Conservation (phyloP, 208 protist genomes). For the Wallacemonas collosoma region DNA sequence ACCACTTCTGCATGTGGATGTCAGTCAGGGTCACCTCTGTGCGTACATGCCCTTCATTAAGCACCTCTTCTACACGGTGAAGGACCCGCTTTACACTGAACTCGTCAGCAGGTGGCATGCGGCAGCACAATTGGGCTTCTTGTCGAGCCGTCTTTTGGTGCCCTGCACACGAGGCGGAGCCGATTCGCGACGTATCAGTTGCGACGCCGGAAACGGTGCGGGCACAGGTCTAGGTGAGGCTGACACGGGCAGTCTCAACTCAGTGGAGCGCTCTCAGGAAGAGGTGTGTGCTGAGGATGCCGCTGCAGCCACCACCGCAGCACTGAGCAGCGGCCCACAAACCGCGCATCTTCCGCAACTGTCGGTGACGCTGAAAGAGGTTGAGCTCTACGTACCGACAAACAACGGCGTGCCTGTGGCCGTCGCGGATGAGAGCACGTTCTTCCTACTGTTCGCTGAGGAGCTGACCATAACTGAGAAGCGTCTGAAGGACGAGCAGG, state of each 20-base stretch:
- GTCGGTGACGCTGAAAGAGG: slow-evolving; percentile 8
- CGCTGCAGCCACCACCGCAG: neutral
- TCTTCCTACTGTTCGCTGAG: slow-evolving; percentile 29
- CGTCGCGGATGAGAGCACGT: slow-evolving; percentile 34
- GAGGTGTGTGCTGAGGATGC: too few species aligned
- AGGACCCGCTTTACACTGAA: slow-evolving; percentile 25
- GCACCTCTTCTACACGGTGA: slow-evolving; percentile 15
- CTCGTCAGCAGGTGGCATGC: neutral
- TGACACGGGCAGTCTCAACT: too few species aligned
- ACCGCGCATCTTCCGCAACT: slow-evolving; percentile 1
- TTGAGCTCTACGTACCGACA: slow-evolving; percentile 46
- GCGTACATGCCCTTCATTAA: slow-evolving; percentile 31
- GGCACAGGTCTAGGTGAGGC: too few species aligned
- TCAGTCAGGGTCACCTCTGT: slow-evolving; percentile 14
- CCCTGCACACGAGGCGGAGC: neutral
- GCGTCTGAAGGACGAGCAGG: neutral
- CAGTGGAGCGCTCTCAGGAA: too few species aligned
- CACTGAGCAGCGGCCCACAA: neutral
- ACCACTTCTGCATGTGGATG: neutral
- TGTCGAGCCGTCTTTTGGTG: slow-evolving; percentile 2
- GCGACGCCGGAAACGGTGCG: too few species aligned
- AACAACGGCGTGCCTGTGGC: slow-evolving; percentile 31
- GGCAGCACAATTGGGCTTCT: neutral
- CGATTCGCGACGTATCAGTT: too few species aligned
- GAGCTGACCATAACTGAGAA: slow-evolving; percentile 13